Base-by-base conservation (phyloP, 345 rosid genomes). In the Populus ilicifolia region DNA sequence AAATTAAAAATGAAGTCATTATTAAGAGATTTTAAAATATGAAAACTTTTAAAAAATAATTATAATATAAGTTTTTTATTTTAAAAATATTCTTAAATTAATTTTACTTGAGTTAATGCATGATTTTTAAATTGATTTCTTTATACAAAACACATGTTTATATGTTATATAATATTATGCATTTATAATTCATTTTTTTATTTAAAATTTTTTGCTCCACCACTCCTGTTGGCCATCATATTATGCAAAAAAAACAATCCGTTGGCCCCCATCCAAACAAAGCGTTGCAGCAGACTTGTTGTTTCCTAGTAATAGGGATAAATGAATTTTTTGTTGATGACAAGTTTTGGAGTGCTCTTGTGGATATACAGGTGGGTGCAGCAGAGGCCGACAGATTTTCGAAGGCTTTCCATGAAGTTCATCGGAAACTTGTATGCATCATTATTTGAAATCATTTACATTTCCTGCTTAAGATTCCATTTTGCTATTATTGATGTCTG, bases 351-450 rank as follows among this genome's bases (percentile, higher is more conserved):
- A 30, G 29, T 67, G 73, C 59, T 8, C 25, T 23, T 75, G 54
- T 68, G 38, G 36, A 56, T 65, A 38, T 78, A 62, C 75, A 94
- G 98, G 86, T 93, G 65, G 91, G 97, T 46, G 79, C 85, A 39
- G 88, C 80, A 27, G 97, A 90, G 67, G 97, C 97, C 1, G 90
- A 90, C 78, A 87, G 86, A 69, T 89, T 95, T 85, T 95, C 94
- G 88, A 75, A 84, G 80, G 90, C 91, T 62, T 95, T 93, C 64
- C 90, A 86, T 79, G 84, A 84, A 82, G 81, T 90, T 75, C 99
- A 95, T 88, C 87, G 81, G 85, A 91, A 87, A 88, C 93, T 92
- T 68, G 98, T 92, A 88, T 54, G 88, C 70, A 63, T 41, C 27
- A 6, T 18, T 20, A 20, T 64, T 39, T n/a, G 8, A 21, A 20